Conservation (phyloP, 495 filamentous ascomycete species). For the Lophiostoma macrostomum region DNA sequence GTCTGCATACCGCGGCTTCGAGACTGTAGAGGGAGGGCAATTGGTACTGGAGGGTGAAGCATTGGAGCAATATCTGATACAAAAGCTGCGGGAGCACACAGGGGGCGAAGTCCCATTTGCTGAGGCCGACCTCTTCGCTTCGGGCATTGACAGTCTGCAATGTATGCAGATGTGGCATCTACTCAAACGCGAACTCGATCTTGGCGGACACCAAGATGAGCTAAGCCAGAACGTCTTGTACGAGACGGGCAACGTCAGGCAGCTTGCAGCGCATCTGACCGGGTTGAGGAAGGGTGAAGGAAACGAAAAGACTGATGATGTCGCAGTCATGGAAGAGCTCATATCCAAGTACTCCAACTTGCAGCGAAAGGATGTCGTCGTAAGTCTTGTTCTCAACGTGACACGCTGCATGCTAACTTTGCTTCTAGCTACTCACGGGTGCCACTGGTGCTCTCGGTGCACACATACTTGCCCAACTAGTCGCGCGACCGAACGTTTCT, state of each 20-base stretch:
- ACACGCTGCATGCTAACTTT: too few species aligned
- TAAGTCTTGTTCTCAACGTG: too few species aligned
- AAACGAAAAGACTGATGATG: conserved; percentile 25
- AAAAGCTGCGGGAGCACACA: too few species aligned
- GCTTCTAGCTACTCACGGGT: too few species aligned
- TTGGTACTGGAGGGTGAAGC: conserved; percentile 4
- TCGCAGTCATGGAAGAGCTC: conserved; percentile 41
- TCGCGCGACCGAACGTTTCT: too few species aligned
- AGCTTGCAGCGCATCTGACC: conserved; percentile 40
- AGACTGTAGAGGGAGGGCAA: background rate
- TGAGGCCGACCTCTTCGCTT: conserved; percentile 31
- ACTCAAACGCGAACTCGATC: conserved; percentile 20
- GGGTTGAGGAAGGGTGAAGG: conserved; percentile 30
- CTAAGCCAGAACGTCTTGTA: conserved; percentile 34
- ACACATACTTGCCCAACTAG: conserved; percentile 26
- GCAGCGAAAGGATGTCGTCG: too few species aligned
- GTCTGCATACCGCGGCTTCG: conserved; percentile 16
- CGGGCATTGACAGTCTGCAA: conserved; percentile 35
- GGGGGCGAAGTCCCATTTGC: background rate
- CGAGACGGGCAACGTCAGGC: conserved; percentile 16
- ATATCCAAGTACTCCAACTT: conserved; percentile 38
- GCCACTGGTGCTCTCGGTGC: conserved; percentile 29
- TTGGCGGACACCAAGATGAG: background rate
- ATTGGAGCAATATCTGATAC: conserved; percentile 5
- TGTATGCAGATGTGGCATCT: conserved; percentile 26